Evolutionary conservation across 1,139 yeast genomes (phyloP), one percentile per base, ranked within the genome.

Genomic region (Petasospora fabianii): DNA sequence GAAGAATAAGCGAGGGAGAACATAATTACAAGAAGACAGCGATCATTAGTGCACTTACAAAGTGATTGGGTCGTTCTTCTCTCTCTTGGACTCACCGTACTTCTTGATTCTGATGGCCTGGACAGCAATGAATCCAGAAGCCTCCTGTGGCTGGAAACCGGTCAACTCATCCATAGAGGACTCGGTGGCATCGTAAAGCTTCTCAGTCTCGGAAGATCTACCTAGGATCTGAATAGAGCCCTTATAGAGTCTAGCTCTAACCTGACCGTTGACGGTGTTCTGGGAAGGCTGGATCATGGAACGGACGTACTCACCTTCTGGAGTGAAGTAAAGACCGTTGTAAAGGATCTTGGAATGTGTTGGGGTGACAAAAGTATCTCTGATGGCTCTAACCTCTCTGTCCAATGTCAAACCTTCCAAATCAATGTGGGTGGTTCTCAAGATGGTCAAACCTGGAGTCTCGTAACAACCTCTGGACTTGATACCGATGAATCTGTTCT

Each of bases 401-500:
- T 92, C 98, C 60, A 92, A 73, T 33, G 95, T 92, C 59, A 92
- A 80, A 59, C 98, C 98, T 73, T 92, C 98, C 59, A 92, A 73
- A 64, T 92, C 98, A 63, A 92, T 79, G 69, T 92, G 98, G 38
- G 97, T 85, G 41, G 79, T 68, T 78, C 98, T 86, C 69, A 92
- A 81, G 51, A 92, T 67, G 50, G 98, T 90, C 60, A 92, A 80
- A 65, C 97, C 98, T 54, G 98, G 98, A 51, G 97, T 95, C 71
- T 92, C 98, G 71, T 92, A 92, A 74, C 98, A 92, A 44, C 98
- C 98, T 75, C 98, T 86, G 51, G 97, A 90, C 71, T 92, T 92
- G 68, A 92, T 85, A 66, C 97, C 97, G 61, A 92, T 92, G 67
- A 92, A 92, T 75, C 98, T 86, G 76, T 92, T 88, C 73, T 92